These are phyloP conservation scores for Daldinia childiae DNA, from an alignment of 495 filamentous ascomycete species.

Conservation along the genomic window DNA sequence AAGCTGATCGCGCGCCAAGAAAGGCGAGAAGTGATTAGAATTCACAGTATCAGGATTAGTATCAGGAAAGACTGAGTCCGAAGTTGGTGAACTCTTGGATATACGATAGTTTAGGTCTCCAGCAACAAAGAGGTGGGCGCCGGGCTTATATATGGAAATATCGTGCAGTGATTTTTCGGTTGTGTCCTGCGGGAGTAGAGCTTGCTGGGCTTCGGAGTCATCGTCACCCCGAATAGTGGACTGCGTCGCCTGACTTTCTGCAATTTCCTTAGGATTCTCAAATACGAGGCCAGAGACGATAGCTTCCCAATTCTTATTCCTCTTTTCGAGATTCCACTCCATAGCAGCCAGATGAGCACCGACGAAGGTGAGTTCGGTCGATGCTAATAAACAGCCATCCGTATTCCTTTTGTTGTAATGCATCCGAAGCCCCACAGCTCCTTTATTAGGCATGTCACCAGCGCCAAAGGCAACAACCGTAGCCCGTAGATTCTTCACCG, in stretches of 20 bases:
- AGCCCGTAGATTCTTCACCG: conserved; percentile 68
- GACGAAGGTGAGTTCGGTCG: conserved; percentile 79
- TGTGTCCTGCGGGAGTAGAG: conserved; percentile 19
- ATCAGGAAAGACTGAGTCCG: conserved; percentile 63
- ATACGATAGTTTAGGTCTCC: conserved; percentile 98
- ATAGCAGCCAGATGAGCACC: conserved; percentile 89
- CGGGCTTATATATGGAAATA: conserved; percentile 72
- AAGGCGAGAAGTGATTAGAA: conserved; percentile 56
- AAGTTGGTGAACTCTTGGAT: conserved; percentile 63
- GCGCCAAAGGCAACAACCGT: conserved; percentile 84
- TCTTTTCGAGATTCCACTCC: conserved; percentile 72
- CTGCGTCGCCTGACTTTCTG: conserved; percentile 30
- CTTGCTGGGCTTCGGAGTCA: conserved; percentile 38
- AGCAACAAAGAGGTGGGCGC: conserved; percentile 81
- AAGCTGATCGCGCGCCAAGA: conserved; percentile 81
- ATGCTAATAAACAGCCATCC: conserved; percentile 31
- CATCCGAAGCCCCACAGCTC: conserved; percentile 82
- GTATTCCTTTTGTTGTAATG: conserved; percentile 54
- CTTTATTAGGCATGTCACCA: conserved; percentile 93
- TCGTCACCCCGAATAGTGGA: conserved; percentile 25
- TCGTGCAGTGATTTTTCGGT: conserved; percentile 47
- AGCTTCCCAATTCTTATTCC: conserved; percentile 86
- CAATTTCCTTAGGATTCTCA: conserved; percentile 50
- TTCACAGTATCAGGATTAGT: conserved; percentile 63
- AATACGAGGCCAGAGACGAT: conserved; percentile 86